Evolutionary conservation across 2,329 filamentous ascomycete species (phyloP), one percentile per base, ranked within the genome.

Genomic region (Cladosporium sp.): DNA sequence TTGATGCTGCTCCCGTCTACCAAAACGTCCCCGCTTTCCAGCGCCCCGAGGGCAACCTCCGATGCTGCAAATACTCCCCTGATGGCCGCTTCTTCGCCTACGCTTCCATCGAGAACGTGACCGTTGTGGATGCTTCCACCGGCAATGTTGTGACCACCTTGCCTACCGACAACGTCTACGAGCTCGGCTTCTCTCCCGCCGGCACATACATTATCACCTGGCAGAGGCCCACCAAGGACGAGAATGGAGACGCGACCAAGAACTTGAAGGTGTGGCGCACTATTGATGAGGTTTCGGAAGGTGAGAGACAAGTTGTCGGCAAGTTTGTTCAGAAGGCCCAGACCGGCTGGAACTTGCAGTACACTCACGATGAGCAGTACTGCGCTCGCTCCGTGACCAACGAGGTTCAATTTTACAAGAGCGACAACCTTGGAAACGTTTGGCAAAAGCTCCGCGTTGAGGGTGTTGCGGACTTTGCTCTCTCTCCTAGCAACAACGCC

Each of bases 201-300:
- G 95, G 95, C 67, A 95, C 91, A 65, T 99, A 91, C 79, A 84
- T 98, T 76, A 97, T 96, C 77, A 98, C 95, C 63, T 98, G 93
- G 93, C 94, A 99, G 83, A 89, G 95, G 39, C 91, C 93, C 10
- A 85, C 87, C 70, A 98, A 98, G 83, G 94, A 98, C 75, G 94
- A 94, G 75, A 89, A 91, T 67, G 95, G 95, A 65, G 92, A 97
- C 79, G 93, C 95, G 54, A 89, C 88, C 72, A 97, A 97, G 86
- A 99, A 99, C 78, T 83, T 99, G 70, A 98, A 97, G 85, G 89
- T 99, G 73, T 99, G 95, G 95, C 88, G 89, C 76, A 93, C 91
- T 39, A 81, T 92, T 64, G 91, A 94, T 75, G 88, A 91, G 10
- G 78, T 78, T 64, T 81, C 87, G 56, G 85, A 85, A 54, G 86